Base-by-base conservation (phyloP, 2,329 filamentous ascomycete genomes). In the Aspergillus brasiliensis region DNA sequence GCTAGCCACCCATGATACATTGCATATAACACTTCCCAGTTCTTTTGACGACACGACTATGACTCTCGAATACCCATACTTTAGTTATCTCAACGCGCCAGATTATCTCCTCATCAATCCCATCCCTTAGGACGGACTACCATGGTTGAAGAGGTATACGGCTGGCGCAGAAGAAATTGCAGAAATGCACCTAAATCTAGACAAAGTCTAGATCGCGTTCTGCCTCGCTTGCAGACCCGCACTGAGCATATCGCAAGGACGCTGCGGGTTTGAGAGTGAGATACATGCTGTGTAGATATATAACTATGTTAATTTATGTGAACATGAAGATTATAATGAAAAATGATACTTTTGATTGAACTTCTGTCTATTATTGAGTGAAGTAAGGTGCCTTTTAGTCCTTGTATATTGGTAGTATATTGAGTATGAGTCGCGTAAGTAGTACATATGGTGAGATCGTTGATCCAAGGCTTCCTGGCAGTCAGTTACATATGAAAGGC, bases 141-240 rank as follows among this genome's bases (percentile, higher is more conserved):
- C 71, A 78, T 82, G 73, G 89, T 91, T 90, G 88, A 87, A 86
- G 87, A 91, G 92, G 89, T 97, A 97, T 88, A 96, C 90, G 87
- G 87, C 85, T 93, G 86, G 92, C 92, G 91, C 84, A 97, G 83
- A 97, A 78, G 71, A 84, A 95, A 79, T 72, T 75, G 58, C 68
- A 71, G 64, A 59, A 48, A 46, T 13, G 38, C 21, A 44, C 38
- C 21, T 37, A 64, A 31, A 37, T 54, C 59, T 64, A 69, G 67
- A 67, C 56, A 55, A 44, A n/a, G 51, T 69, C 54, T 65, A 60
- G 59, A 46, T 54, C 57, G 62, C 62, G 51, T 64, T 64, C 63
- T 69, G 67, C 70, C 75, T 77, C 69, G 67, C 73, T 76, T 76
- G 76, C 76, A 78, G 76, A 78, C 76, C 72, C 71, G 70, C 69